A percentile compares a stretch with the other conserved stretches of the same genome.
These are phyloP conservation scores for Suillus variegatus DNA, from an alignment of 768 basidiomycete genomes.

Conservation along the genomic window DNA sequence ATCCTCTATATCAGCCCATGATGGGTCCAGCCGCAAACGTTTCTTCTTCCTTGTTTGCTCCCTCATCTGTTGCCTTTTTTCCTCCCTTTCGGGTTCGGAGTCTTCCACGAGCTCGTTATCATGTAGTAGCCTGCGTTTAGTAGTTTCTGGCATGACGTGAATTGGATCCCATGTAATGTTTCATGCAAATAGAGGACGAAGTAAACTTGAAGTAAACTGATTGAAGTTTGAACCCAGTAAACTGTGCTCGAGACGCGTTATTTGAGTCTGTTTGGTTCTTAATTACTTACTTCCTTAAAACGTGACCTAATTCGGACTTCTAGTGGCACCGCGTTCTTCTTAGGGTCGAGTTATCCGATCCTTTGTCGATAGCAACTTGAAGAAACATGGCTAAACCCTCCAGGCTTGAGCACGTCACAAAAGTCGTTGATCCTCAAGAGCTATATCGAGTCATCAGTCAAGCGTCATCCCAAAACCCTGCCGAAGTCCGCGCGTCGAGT, in stretches of 20 bases:
- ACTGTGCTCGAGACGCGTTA: slow-evolving; percentile 42
- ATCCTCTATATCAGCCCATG: background rate
- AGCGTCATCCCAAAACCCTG: slow-evolving; percentile 74
- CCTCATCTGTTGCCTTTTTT: slow-evolving; percentile 27
- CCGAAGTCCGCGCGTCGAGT: slow-evolving; percentile 46
- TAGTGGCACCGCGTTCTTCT: background rate
- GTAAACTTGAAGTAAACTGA: background rate
- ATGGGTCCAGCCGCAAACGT: background rate
- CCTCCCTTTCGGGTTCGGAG: slow-evolving; percentile 71
- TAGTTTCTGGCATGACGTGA: background rate
- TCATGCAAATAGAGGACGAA: background rate
- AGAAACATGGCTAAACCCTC: slow-evolving; percentile 23
- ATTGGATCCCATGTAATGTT: background rate
- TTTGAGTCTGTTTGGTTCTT: slow-evolving; percentile 35
- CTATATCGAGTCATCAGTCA: slow-evolving; percentile 64
- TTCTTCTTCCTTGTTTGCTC: slow-evolving; percentile 20
- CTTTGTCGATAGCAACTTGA: slow-evolving; percentile 3
- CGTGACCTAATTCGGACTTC: slow-evolving; percentile 2
- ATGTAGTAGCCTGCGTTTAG: background rate
- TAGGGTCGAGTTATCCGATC: slow-evolving; percentile 9
- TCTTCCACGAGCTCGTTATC: slow-evolving; percentile 57
- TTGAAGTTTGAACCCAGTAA: background rate
- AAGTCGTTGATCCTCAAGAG: slow-evolving; percentile 59
- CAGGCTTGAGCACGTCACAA: slow-evolving; percentile 7
- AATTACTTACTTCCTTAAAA: slow-evolving; percentile 13